Conservation (phyloP, 768 basidiomycete genomes). For the Phlebiopsis gigantea region DNA sequence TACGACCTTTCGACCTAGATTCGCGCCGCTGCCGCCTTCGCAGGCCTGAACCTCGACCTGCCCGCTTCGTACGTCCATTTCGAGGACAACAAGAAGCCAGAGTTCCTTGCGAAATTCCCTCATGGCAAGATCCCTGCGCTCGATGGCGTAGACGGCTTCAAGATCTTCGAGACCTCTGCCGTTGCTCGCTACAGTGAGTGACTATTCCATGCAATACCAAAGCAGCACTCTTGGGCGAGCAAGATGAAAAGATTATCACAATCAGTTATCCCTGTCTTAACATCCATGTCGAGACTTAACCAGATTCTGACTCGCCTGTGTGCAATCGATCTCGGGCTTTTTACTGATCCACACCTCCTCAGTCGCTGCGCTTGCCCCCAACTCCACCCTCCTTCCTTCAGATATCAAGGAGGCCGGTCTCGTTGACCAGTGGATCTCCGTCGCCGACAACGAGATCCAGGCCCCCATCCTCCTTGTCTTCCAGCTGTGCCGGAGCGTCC, state of each 20-base stretch:
- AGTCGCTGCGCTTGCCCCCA: constrained; percentile 78
- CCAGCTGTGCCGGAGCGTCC: constrained; percentile 37
- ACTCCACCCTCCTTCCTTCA: constrained; percentile 71
- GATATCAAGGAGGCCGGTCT: constrained; percentile 62
- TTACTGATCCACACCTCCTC: constrained; percentile 17
- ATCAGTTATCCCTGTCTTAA: constrained; percentile 78
- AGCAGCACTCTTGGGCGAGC: neutral
- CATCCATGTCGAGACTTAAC: constrained; percentile 29
- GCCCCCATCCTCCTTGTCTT: constrained; percentile 31
- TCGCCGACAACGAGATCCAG: constrained; percentile 63
- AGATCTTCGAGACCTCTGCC: constrained; percentile 68
- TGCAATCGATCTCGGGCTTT: neutral
- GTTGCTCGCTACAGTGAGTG: constrained; percentile 89
- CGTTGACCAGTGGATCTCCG: constrained; percentile 82
- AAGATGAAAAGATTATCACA: constrained; percentile 36
- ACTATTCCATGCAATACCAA: constrained; percentile 1
- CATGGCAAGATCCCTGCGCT: constrained; percentile 82
- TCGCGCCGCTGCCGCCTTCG: constrained; percentile 53
- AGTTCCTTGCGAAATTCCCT: constrained; percentile 71
- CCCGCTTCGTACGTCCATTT: constrained; percentile 51
- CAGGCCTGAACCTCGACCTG: constrained; percentile 50
- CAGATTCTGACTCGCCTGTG: constrained; percentile 30
- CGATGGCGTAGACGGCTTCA: constrained; percentile 72
- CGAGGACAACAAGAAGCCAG: constrained; percentile 65
- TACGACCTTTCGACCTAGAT: constrained; percentile 41